phyloP scores from a whole-genome alignment of 805 yeast species.

The Vanderwaltozyma polyspora region DNA sequence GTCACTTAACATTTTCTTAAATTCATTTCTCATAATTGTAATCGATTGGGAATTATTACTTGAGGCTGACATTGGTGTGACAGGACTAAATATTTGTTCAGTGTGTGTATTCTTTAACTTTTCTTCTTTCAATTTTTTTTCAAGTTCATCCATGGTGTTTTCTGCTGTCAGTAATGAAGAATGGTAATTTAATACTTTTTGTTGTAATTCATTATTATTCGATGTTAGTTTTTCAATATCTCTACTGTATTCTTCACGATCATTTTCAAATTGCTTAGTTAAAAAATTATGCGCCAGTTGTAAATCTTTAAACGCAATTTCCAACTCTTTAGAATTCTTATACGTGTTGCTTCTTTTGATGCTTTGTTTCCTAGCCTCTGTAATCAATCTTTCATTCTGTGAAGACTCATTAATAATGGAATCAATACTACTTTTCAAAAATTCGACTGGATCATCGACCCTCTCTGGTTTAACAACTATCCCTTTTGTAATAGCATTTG shows the following conservation, averaged over 20 bases:
- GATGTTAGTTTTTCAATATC: slow-evolving; percentile 43
- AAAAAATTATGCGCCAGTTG: slow-evolving; percentile 63
- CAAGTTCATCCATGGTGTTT: slow-evolving; percentile 27
- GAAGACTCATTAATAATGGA: slow-evolving; percentile 7
- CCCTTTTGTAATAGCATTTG: slow-evolving; percentile 21
- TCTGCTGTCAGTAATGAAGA: slow-evolving; percentile 29
- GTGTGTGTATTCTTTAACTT: slow-evolving; percentile 18
- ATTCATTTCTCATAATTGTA: slow-evolving; percentile 54
- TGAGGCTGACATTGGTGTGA: slow-evolving; percentile 3
- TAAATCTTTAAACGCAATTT: slow-evolving; percentile 55
- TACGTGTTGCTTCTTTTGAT: slow-evolving; percentile 4
- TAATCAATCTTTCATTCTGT: slow-evolving; percentile 1
- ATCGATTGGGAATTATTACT: slow-evolving; percentile 28
- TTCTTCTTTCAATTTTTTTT: slow-evolving; percentile 28
- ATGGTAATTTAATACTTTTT: slow-evolving; percentile 34
- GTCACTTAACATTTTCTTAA: slow-evolving; percentile 51
- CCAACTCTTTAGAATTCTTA: slow-evolving; percentile 9
- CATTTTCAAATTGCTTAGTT: slow-evolving; percentile 56
- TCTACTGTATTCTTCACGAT: slow-evolving; percentile 43
- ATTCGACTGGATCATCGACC: slow-evolving; percentile 16
- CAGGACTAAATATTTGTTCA: neutral
- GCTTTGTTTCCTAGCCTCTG: slow-evolving; percentile 1
- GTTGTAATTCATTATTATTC: slow-evolving; percentile 41
- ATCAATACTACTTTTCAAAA: slow-evolving; percentile 23
- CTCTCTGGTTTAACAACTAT: slow-evolving; percentile 18